Percentiles rank a stretch among this genome's conserved stretches.
These are phyloP conservation scores for Fusarium subglutinans DNA, from an alignment of 2,329 filamentous ascomycete genomes.

Conservation along the genomic window DNA sequence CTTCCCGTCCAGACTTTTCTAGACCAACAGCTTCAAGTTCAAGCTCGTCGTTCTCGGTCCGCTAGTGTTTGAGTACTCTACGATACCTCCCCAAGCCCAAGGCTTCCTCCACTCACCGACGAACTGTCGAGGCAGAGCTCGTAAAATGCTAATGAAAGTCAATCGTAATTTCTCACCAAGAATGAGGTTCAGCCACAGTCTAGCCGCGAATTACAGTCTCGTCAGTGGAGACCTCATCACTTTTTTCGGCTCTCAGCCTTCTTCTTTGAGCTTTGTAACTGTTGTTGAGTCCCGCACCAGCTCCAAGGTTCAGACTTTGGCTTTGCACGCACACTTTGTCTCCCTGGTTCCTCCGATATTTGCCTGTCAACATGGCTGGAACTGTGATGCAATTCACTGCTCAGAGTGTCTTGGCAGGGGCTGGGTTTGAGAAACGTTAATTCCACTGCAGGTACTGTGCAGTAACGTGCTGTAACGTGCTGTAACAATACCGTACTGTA, in stretches of 20 bases:
- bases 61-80: slow-evolving; percentile 17
- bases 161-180: slow-evolving; percentile 6
- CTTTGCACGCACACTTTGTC: neutral
- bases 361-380: slow-evolving; percentile 20
- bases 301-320: neutral
- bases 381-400: slow-evolving; percentile 32
- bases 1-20: slow-evolving; percentile 28
- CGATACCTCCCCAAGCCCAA: neutral
- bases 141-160: neutral
- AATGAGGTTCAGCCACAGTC: slow-evolving; percentile 27
- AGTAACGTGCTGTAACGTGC: neutral
- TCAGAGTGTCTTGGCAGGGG: slow-evolving; percentile 38
- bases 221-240: slow-evolving; percentile 6
- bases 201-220: slow-evolving; percentile 2
- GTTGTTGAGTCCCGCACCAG: neutral
- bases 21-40: slow-evolving; percentile 14
- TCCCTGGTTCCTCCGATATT: neutral
- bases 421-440: slow-evolving; percentile 23
- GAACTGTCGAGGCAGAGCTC: neutral
- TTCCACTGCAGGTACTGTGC: slow-evolving; percentile 1
- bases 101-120: slow-evolving; percentile 1
- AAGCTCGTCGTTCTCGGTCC: neutral
- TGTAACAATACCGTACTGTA: neutral
- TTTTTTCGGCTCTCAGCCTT: slow-evolving; percentile 4
- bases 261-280: neutral